Conservation (phyloP, 2,329 filamentous ascomycete genomes). For the Penicillium sp. region DNA sequence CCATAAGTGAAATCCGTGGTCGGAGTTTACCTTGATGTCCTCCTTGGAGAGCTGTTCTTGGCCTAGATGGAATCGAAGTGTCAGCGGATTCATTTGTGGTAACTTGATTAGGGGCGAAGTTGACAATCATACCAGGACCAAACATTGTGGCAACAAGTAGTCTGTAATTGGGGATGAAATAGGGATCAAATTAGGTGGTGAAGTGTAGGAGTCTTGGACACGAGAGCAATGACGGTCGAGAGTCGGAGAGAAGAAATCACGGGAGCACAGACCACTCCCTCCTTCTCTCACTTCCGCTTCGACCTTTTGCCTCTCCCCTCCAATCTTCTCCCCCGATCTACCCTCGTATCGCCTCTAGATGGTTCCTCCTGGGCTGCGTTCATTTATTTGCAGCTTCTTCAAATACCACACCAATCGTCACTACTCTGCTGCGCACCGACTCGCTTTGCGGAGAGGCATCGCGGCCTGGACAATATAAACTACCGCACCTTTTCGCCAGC, state of each 20-base stretch:
- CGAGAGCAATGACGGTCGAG: slow-evolving; percentile 5
- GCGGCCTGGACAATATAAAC: slow-evolving; percentile 9
- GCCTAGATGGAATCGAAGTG: slow-evolving; percentile 24
- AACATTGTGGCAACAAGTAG: slow-evolving; percentile 27
- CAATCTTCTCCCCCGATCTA: slow-evolving; percentile 3
- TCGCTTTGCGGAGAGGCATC: slow-evolving; percentile 9
- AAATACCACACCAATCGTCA: too few relatives aligned
- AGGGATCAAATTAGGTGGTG: slow-evolving; percentile 3
- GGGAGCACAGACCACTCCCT: slow-evolving; percentile 28
- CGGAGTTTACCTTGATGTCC: slow-evolving; percentile 42
- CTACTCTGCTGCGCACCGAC: background rate
- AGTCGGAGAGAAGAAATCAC: slow-evolving; percentile 24
- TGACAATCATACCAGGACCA: slow-evolving; percentile 30
- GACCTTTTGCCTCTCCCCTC: slow-evolving; percentile 13
- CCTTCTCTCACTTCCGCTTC: slow-evolving; percentile 20
- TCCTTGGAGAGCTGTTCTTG: slow-evolving; percentile 48
- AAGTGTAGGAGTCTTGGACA: background rate
- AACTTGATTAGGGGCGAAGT: background rate
- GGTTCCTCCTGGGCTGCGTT: too few relatives aligned
- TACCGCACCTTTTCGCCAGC: slow-evolving; percentile 13
- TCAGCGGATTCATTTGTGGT: background rate
- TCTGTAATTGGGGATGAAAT: slow-evolving; percentile 10
- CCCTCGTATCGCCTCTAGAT: too few relatives aligned
- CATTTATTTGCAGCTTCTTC: too few relatives aligned
- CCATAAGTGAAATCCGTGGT: background rate